Base-by-base conservation (phyloP, 73 alveolate genomes). In the Durusdinium trenchii region DNA sequence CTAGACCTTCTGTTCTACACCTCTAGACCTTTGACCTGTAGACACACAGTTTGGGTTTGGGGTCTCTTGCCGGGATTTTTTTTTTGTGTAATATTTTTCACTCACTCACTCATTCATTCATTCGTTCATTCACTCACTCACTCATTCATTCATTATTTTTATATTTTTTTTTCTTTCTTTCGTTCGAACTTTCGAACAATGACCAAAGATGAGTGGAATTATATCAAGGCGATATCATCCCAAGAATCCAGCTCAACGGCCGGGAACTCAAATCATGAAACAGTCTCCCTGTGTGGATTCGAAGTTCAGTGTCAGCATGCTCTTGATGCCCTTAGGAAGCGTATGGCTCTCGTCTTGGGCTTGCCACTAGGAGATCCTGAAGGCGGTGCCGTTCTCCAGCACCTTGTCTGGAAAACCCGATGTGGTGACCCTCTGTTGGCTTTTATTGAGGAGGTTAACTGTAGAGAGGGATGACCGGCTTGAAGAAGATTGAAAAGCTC, bases 141-240 rank as follows among this genome's bases (percentile, higher is more conserved):
- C n/a, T n/a, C n/a, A n/a, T n/a, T n/a, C n/a, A n/a, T n/a, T n/a
- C n/a, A n/a, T n/a, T n/a, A n/a, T n/a, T n/a, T n/a, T n/a, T n/a
- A n/a, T n/a, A n/a, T n/a, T n/a, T n/a, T n/a, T n/a, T n/a, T n/a
- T n/a, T n/a, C n/a, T n/a, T n/a, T n/a, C n/a, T n/a, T n/a, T n/a
- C n/a, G n/a, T n/a, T n/a, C n/a, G n/a, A n/a, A n/a, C n/a, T n/a
- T n/a, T n/a, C n/a, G n/a, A n/a, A n/a, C n/a, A n/a, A n/a, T n/a
- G n/a, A n/a, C n/a, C n/a, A n/a, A n/a, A n/a, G n/a, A n/a, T n/a
- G n/a, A n/a, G n/a, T n/a, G n/a, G n/a, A n/a, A n/a, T n/a, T n/a
- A n/a, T n/a, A n/a, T n/a, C 7, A 46, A 91, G 98, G 98, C 98
- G 98, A 1, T 91, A 91, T 60, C 50, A 91, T 48, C 98, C 98